Evolutionary conservation across 352 stramenopile species (phyloP).

Genomic region (Globisporangium parvum): DNA sequence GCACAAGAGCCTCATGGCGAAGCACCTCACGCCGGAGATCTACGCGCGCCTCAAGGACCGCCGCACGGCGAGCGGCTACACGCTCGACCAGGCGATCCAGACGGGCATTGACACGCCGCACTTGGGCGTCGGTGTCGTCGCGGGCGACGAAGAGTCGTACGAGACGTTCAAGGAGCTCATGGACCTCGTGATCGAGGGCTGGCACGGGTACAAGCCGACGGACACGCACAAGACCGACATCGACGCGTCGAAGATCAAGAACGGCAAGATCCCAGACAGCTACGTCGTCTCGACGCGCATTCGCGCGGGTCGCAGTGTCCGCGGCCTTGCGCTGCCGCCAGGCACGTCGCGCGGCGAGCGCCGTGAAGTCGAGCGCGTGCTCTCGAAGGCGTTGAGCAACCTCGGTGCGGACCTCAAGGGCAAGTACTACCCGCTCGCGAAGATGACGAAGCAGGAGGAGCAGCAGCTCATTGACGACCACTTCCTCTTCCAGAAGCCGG

Average conservation of each 20-base stretch:
- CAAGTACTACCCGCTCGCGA: constrained; percentile 85
- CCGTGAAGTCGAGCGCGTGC: constrained; percentile 77
- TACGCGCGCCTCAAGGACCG: constrained; percentile 83
- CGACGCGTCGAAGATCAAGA: constrained; percentile 66
- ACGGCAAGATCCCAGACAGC: constrained; percentile 52
- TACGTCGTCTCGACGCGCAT: constrained; percentile 93
- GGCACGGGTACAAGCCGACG: constrained; percentile 78
- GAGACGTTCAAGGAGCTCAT: constrained; percentile 77
- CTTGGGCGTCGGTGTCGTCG: constrained; percentile 76
- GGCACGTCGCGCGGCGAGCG: constrained; percentile 83
- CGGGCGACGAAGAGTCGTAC: constrained; percentile 84
- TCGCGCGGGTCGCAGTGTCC: constrained; percentile 86
- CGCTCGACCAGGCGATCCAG: constrained; percentile 81
- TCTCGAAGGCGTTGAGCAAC: constrained; percentile 64
- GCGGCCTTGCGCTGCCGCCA: constrained; percentile 82
- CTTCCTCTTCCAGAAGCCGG: constrained; percentile 93
- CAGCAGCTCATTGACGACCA: constrained; percentile 89
- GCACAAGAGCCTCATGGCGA: constrained; percentile 85
- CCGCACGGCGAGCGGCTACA: constrained; percentile 61
- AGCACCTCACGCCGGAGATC: constrained; percentile 71
- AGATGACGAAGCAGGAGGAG: constrained; percentile 89
- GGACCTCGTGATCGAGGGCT: constrained; percentile 83
- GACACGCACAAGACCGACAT: constrained; percentile 82
- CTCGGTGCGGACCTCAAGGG: constrained; percentile 77
- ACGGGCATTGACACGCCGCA: constrained; percentile 81